Percentiles rank a stretch among this genome's conserved stretches.
Conservation (phyloP, 1,139 yeast genomes). For the Saccharomyces pastorianus region DNA sequence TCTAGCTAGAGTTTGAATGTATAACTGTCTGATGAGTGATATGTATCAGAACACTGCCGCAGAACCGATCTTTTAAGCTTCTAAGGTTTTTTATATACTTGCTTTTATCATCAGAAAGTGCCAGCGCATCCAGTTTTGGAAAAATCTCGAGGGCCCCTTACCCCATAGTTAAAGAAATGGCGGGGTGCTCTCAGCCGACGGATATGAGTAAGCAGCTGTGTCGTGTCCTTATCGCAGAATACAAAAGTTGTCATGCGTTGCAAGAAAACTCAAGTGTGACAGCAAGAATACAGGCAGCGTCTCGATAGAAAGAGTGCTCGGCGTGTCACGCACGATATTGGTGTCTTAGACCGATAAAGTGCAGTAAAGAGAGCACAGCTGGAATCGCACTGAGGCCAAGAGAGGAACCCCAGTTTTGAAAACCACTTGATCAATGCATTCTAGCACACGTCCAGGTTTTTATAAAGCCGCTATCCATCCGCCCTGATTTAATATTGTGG, state of each 20-base stretch:
- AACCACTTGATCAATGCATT: background rate
- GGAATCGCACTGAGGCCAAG: too few species aligned
- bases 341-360: too few species aligned
- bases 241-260: background rate
- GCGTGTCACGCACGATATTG: too few species aligned
- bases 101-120: background rate
- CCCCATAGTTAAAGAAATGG: background rate
- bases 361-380: too few species aligned
- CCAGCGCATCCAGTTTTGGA: background rate
- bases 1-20: slow-evolving; percentile 9
- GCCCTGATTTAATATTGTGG: background rate
- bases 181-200: background rate
- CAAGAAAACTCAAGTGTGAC: background rate
- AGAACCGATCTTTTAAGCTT: background rate
- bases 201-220: background rate
- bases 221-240: background rate
- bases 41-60: background rate
- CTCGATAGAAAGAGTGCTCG: background rate
- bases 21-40: background rate
- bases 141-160: background rate
- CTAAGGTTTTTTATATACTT: background rate
- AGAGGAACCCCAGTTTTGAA: background rate
- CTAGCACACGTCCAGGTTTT: too few species aligned
- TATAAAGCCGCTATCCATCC: too few species aligned
- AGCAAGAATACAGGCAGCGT: background rate